These are phyloP conservation scores for Talaromyces sp. DNA, from an alignment of 2,329 filamentous ascomycete species.

Conservation along the genomic window DNA sequence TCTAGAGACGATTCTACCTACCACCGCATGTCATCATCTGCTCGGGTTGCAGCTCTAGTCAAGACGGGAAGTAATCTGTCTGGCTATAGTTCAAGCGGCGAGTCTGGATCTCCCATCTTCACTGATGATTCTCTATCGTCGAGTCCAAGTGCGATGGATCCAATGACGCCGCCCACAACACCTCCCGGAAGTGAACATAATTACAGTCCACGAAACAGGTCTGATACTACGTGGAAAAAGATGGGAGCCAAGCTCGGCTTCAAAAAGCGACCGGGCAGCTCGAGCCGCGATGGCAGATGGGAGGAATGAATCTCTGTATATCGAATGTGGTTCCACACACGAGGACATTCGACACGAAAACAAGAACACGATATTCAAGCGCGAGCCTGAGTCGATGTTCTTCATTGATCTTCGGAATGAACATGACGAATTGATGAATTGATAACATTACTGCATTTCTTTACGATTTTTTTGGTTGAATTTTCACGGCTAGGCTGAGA, in stretches of 20 bases:
- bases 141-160: slow-evolving; percentile 40
- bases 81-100: slow-evolving; percentile 38
- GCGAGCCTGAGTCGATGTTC: neutral
- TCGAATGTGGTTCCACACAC: neutral
- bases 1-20: slow-evolving; percentile 31
- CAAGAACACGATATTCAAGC: neutral
- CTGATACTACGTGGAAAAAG: slow-evolving; percentile 52
- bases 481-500: neutral
- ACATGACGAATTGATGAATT: slow-evolving; percentile 11
- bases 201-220: slow-evolving; percentile 39
- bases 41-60: slow-evolving; percentile 29
- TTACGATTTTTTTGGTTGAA: neutral
- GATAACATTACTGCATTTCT: slow-evolving; percentile 5
- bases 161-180: slow-evolving; percentile 52
- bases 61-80: slow-evolving; percentile 36
- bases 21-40: slow-evolving; percentile 21
- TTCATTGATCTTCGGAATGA: neutral
- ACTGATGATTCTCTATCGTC: slow-evolving; percentile 48
- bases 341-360: neutral
- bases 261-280: slow-evolving; percentile 31
- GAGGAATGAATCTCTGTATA: slow-evolving; percentile 11
- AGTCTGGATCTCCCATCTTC: slow-evolving; percentile 37
- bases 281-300: slow-evolving; percentile 27
- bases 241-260: slow-evolving; percentile 51
- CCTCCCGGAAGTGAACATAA: slow-evolving; percentile 45